These are phyloP conservation scores for Elongisporangium undulatum DNA, from an alignment of 352 stramenopile species.

Conservation along the genomic window DNA sequence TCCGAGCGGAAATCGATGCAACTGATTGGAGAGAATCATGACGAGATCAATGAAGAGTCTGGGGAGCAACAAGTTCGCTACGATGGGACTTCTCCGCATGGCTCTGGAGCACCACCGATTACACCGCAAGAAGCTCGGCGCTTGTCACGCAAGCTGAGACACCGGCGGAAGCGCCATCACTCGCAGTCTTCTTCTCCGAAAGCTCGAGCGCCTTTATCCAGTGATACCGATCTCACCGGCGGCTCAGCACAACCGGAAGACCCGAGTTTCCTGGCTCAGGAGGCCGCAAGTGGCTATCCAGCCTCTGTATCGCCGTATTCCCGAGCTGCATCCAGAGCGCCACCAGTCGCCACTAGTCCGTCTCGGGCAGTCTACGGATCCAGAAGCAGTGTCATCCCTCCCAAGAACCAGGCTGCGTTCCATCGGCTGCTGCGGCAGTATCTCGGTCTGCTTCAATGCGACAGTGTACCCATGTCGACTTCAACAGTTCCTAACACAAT, in stretches of 20 bases:
- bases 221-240: background rate
- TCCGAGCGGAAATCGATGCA: background rate
- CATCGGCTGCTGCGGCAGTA: conserved; percentile 36
- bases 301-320: background rate
- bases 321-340: background rate
- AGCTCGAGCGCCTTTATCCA: background rate
- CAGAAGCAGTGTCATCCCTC: background rate
- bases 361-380: background rate
- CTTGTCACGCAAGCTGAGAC: background rate
- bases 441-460: conserved; percentile 34
- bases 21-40: background rate
- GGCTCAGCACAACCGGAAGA: background rate
- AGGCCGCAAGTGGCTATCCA: too few relatives aligned
- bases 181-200: background rate
- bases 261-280: too few relatives aligned
- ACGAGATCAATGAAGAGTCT: background rate
- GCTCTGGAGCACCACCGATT: background rate
- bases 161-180: background rate
- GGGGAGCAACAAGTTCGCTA: background rate
- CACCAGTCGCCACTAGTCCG: background rate
- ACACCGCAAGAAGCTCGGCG: background rate
- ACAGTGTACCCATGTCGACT: background rate
- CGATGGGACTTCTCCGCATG: background rate
- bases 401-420: conserved; percentile 20
- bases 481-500: background rate